phyloP scores from a whole-genome alignment of 805 yeast species.

The Wickerhamiella spandovensis region DNA sequence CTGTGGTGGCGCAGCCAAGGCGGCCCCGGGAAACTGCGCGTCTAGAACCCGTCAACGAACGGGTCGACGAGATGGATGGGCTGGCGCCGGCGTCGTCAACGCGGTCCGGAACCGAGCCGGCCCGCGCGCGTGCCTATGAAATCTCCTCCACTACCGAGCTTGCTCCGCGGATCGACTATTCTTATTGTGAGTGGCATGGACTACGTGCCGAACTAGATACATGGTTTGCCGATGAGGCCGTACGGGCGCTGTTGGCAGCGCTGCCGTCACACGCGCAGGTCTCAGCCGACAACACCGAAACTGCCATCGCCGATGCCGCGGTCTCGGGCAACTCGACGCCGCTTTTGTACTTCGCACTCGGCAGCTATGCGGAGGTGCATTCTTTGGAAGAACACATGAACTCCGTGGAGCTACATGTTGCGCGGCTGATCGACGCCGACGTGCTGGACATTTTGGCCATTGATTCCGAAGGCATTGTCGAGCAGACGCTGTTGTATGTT shows the following conservation, averaged over 20 bases:
- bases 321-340: not conserved
- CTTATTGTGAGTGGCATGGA: slow-evolving; percentile 11
- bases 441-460: not conserved
- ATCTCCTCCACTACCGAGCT: slow-evolving; percentile 12
- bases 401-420: not conserved
- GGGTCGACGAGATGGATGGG: slow-evolving; percentile 1
- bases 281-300: not conserved
- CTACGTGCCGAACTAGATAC: slow-evolving; percentile 11
- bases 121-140: slow-evolving; percentile 18
- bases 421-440: not conserved
- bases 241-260: not conserved
- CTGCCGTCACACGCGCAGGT: not conserved
- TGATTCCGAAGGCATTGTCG: not conserved
- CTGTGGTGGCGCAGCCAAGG: not conserved
- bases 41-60: not conserved
- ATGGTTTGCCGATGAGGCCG: slow-evolving; percentile 7
- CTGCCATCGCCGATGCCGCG: not conserved
- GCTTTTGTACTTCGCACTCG: not conserved
- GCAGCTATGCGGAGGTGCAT: not conserved
- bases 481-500: slow-evolving; percentile 6
- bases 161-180: slow-evolving; percentile 14
- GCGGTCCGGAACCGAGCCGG: slow-evolving; percentile 2
- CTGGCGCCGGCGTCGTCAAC: not conserved
- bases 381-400: not conserved
- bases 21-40: not conserved